Conservation (phyloP, 768 basidiomycete species). For the Lactifluus rugatus region DNA sequence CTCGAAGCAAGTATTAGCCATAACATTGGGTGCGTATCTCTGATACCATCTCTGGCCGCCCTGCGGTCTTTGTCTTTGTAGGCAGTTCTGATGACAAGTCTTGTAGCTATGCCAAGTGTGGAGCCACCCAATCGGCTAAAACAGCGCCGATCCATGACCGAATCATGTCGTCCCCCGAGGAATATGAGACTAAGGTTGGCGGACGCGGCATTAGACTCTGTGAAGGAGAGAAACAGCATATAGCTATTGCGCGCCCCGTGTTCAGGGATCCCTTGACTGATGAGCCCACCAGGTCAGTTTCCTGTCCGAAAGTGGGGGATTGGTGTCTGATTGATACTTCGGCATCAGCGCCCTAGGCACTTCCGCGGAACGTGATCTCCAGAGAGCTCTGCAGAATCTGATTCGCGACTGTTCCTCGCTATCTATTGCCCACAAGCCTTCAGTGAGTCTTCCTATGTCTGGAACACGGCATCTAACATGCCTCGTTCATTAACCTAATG, state of each 20-base stretch:
- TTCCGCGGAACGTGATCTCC: too few relatives aligned
- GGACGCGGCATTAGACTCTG: constrained; percentile 75
- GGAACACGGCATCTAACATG: neutral
- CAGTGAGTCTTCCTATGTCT: too few relatives aligned
- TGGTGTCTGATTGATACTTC: too few relatives aligned
- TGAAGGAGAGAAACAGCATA: constrained; percentile 89
- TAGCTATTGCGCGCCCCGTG: constrained; percentile 22
- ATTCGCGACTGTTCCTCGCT: too few relatives aligned
- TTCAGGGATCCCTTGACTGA: too few relatives aligned
- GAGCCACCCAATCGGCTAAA: constrained; percentile 54
- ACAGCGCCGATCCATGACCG: constrained; percentile 85
- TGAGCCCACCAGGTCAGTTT: too few relatives aligned
- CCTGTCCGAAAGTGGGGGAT: constrained; percentile 18
- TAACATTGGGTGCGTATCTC: constrained; percentile 55
- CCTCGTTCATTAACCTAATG: constrained; percentile 33
- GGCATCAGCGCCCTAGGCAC: too few relatives aligned
- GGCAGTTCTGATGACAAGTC: neutral
- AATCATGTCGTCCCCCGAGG: too few relatives aligned
- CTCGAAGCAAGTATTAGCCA: constrained; percentile 62
- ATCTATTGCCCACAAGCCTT: constrained; percentile 26
- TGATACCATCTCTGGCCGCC: neutral
- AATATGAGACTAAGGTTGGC: too few relatives aligned
- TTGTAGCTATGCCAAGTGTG: constrained; percentile 65
- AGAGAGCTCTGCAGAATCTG: too few relatives aligned
- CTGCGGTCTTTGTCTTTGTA: neutral